Conservation (phyloP, 805 yeast genomes). For the Schwanniomyces sp. region DNA sequence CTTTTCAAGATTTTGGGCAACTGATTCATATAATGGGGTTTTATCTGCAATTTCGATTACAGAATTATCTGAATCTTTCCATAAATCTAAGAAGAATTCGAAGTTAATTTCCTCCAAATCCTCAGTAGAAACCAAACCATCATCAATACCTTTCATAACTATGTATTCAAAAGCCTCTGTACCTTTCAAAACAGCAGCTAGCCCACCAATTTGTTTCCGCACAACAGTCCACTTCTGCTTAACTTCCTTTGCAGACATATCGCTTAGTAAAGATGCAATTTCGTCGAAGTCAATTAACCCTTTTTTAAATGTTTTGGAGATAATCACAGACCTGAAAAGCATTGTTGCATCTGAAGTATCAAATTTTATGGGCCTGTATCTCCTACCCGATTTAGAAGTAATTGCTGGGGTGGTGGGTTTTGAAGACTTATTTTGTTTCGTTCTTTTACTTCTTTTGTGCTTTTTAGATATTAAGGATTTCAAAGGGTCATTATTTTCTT, state of each 20-base stretch:
- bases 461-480: constrained; percentile 11
- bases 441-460: constrained; percentile 11
- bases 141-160: constrained; percentile 56
- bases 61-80: constrained; percentile 58
- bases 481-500: constrained; percentile 7
- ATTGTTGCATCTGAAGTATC: constrained; percentile 50
- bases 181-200: constrained; percentile 55
- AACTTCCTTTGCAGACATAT: constrained; percentile 42
- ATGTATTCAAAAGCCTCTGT: constrained; percentile 69
- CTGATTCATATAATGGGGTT: constrained; percentile 39
- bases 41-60: constrained; percentile 25
- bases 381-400: constrained; percentile 7
- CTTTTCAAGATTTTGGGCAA: constrained; percentile 47
- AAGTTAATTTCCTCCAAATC: constrained; percentile 56
- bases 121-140: constrained; percentile 48
- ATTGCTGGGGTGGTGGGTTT: neutral
- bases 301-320: constrained; percentile 59
- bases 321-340: constrained; percentile 64
- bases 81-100: constrained; percentile 53
- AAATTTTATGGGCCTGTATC: constrained; percentile 19
- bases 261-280: constrained; percentile 51
- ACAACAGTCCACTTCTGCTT: constrained; percentile 71
- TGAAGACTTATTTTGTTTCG: constrained; percentile 3
- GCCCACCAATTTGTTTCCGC: constrained; percentile 48
- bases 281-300: constrained; percentile 64